Conservation (phyloP, 2,329 filamentous ascomycete species). For the Coniochaeta sp. region DNA sequence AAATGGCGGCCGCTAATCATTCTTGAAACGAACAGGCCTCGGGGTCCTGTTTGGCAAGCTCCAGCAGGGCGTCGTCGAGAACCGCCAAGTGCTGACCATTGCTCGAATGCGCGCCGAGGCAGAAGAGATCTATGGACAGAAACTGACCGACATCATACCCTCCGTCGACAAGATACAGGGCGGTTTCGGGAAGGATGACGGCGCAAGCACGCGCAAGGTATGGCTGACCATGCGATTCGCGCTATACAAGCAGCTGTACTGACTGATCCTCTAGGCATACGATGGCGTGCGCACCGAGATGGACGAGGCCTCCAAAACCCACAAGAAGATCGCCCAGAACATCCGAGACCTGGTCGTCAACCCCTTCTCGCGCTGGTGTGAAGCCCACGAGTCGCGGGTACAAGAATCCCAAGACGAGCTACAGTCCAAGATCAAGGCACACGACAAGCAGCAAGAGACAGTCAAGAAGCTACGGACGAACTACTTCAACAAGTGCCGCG, state of each 20-base stretch:
- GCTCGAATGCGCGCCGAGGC: slow-evolving; percentile 93
- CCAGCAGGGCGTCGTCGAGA: slow-evolving; percentile 91
- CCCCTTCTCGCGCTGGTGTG: slow-evolving; percentile 93
- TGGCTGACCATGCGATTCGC: slow-evolving; percentile 10
- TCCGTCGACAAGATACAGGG: slow-evolving; percentile 74
- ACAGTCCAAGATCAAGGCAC: slow-evolving; percentile 81
- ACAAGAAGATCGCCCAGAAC: slow-evolving; percentile 92
- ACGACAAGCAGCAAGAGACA: slow-evolving; percentile 83
- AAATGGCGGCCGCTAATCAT: slow-evolving; percentile 6
- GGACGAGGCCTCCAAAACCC: slow-evolving; percentile 81
- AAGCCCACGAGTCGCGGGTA: slow-evolving; percentile 84
- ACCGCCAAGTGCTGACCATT: slow-evolving; percentile 87
- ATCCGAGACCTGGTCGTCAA: slow-evolving; percentile 93
- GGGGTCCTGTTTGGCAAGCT: slow-evolving; percentile 94
- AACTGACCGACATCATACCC: slow-evolving; percentile 73
- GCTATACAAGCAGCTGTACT: slow-evolving; percentile 7
- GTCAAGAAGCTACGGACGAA: slow-evolving; percentile 91
- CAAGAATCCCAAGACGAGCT: slow-evolving; percentile 94
- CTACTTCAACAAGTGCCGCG: slow-evolving; percentile 98
- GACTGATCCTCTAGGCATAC: slow-evolving; percentile 61
- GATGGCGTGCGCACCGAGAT: slow-evolving; percentile 90
- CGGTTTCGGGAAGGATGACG: slow-evolving; percentile 87
- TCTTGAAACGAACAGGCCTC: slow-evolving; percentile 47
- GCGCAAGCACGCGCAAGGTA: slow-evolving; percentile 92
- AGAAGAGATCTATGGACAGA: slow-evolving; percentile 80